Evolutionary conservation across 164 flowering plant genomes (phyloP), one percentile per base, ranked within the genome.

Genomic region (Stephania japonica): DNA sequence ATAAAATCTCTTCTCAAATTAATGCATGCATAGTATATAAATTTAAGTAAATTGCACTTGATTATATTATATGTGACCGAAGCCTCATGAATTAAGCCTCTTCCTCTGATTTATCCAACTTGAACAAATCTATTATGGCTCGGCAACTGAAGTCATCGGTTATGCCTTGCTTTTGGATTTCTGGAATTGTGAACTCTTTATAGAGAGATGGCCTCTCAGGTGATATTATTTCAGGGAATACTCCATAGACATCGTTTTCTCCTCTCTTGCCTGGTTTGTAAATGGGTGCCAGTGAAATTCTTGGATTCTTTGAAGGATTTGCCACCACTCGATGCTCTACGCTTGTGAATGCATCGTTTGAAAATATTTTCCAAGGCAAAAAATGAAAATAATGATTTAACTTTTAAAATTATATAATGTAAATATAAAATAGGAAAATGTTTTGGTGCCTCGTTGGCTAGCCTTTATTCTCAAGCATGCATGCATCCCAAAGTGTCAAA

Each of bases 281-380:
- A 47, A 82, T 75, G 43, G 50, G 47, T 10, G 72, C 80, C 4
- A 77, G 8, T 1, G 84, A 77, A 10, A 79, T 71, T 63, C 81
- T 50, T 21, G 77, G 71, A 5, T 79, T 75, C 50, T 69, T 50
- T 0, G 8, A 27, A 38, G 77, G 23, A 62, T 80, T 82, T 14
- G 83, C 84, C 76, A 78, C 6, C 67, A 82, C 81, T 1, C 83
- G 76, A 25, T 82, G 84, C 68, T 73, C 68, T 9, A 68, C 78
- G n/a, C 80, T 77, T 43, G 71, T 75, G 63, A 75, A 82, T 38
- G 73, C 72, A 0, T 76, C 82, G 13, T 82, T 82, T 0, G 83
- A 77, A 11, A 80, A 7, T 64, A 82, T 82, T 81, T 82, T 75
- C 42, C 61, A 47, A 6, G n/a, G 23, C 41, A 8, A 50, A 1